A percentile compares a stretch with the other conserved stretches of the same genome.
Conservation (phyloP, 1,284 basidiomycete species). For the Vanrija humicola region DNA sequence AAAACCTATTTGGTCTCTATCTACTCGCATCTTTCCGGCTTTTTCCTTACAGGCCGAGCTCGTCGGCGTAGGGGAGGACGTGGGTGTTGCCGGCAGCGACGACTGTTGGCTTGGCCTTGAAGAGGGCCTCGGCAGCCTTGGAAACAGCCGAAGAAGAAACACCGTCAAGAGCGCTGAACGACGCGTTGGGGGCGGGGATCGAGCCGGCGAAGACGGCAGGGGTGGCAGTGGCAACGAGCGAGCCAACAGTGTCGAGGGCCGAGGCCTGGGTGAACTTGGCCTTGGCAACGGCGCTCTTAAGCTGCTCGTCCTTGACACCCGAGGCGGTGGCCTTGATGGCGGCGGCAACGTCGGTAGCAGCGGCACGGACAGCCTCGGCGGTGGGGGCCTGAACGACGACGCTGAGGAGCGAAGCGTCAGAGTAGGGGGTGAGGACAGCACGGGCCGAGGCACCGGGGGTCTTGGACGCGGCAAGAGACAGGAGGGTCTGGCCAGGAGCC, state of each 20-base stretch:
- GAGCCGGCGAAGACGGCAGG: constrained; percentile 56
- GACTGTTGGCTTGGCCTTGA: constrained; percentile 69
- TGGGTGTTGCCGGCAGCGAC: constrained; percentile 76
- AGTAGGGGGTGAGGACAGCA: constrained; percentile 76
- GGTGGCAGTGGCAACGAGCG: constrained; percentile 59
- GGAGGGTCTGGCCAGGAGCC: constrained; percentile 66
- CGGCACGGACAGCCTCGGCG: constrained; percentile 48
- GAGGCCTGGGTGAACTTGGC: constrained; percentile 77
- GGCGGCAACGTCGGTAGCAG: constrained; percentile 61
- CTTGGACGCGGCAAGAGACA: constrained; percentile 54
- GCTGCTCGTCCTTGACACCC: constrained; percentile 62
- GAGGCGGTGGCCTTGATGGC: constrained; percentile 61
- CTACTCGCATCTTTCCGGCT: no score
- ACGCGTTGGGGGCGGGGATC: constrained; percentile 55
- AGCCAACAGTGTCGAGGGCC: constrained; percentile 60
- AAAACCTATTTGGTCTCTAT: not conserved
- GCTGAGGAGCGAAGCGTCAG: constrained; percentile 81
- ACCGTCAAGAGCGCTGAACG: constrained; percentile 56
- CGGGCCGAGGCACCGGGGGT: constrained; percentile 56
- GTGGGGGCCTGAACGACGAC: constrained; percentile 58
- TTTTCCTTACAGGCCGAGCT: constrained; percentile 65
- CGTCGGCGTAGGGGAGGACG: constrained; percentile 75
- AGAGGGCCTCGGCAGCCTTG: constrained; percentile 52
- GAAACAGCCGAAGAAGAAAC: constrained; percentile 60
- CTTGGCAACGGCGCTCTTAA: constrained; percentile 76